Percentiles rank a stretch among this genome's conserved stretches.
Evolutionary conservation across 768 basidiomycete species (phyloP).

Genomic region (Pisolithus marmoratus): DNA sequence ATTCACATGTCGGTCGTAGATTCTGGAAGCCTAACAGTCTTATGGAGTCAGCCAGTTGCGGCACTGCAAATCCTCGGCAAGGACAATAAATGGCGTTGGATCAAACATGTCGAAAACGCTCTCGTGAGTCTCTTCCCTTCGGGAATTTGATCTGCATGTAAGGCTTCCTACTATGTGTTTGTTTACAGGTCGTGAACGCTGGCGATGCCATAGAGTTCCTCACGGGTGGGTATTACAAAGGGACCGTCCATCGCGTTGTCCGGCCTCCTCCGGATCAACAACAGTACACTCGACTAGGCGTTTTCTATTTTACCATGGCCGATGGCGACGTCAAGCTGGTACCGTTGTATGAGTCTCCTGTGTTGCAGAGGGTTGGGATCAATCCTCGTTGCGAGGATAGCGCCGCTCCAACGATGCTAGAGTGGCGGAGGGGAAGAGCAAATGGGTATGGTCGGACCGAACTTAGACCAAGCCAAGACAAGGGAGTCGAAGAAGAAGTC

Average conservation of each 20-base stretch:
- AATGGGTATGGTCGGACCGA: constrained; percentile 45
- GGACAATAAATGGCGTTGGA: constrained; percentile 53
- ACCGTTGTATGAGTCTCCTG: constrained; percentile 42
- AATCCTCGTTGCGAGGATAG: constrained; percentile 30
- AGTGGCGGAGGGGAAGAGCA: constrained; percentile 48
- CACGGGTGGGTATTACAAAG: constrained; percentile 54
- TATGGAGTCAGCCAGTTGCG: constrained; percentile 58
- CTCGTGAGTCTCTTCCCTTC: constrained; percentile 30
- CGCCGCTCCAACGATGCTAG: constrained; percentile 45
- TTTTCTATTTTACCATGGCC: constrained; percentile 52
- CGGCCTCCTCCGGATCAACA: constrained; percentile 54
- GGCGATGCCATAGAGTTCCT: constrained; percentile 58
- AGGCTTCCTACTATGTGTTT: background rate
- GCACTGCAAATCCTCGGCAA: constrained; percentile 50
- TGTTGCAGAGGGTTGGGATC: constrained; percentile 42
- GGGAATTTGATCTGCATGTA: too few species aligned
- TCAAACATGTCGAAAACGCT: constrained; percentile 53
- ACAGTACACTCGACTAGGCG: constrained; percentile 43
- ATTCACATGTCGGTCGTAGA: constrained; percentile 25
- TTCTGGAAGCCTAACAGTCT: constrained; percentile 49
- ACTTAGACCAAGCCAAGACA: constrained; percentile 35
- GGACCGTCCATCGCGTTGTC: constrained; percentile 57
- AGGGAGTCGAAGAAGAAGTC: constrained; percentile 48
- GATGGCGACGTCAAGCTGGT: constrained; percentile 45
- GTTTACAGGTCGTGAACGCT: constrained; percentile 49